Base-by-base conservation (phyloP, 1,284 basidiomycete species). In the Meira nashicola region DNA sequence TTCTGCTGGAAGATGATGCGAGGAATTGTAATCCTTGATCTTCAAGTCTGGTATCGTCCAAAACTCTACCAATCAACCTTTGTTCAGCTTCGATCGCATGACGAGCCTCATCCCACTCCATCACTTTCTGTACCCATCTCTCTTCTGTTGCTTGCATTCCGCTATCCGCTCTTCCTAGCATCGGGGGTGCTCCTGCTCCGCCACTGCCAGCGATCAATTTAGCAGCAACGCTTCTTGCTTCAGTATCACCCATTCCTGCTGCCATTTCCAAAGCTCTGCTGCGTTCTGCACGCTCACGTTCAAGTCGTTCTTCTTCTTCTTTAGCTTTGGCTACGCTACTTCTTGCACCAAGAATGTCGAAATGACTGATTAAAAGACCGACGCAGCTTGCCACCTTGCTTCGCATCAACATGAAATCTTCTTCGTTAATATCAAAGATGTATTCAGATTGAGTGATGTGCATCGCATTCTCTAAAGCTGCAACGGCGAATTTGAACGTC, bases 401-500 rank as follows among this genome's bases (percentile, higher is more conserved):
- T 47, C 90, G 84, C 40, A 98, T 82, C 80, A 90, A 84, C 64
- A 89, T 86, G 54, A 76, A 78, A 78, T 98, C 91, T 62, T 87
- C 85, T 64, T 87, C 86, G 39, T 89, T 88, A 53, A 98, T 84
- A 39, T 92, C 87, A 15, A 97, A 84, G 68, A 99, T 98, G 78
- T 88, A 88, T 72, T 90, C 91, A 15, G 62, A 58, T 64, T 87
- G 85, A 4, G 94, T 98, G 65, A 93, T 87, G 71, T 88, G 85
- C 70, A 92, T 86, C 2, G 92, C 89, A 75, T 95, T 97, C 75
- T 96, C 92, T 17, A 99, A 85, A 3, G 95, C 93, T 55, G 89
- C 90, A 56, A 99, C 92, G 1, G 95, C 94, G 92, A 94, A 98
- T 76, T 90, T 88, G 84, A 99, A 99, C 0, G 93, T 98, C 79